Evolutionary conservation across 768 basidiomycete genomes (phyloP), one percentile per base, ranked within the genome.

Genomic region (Mycena vitilis): DNA sequence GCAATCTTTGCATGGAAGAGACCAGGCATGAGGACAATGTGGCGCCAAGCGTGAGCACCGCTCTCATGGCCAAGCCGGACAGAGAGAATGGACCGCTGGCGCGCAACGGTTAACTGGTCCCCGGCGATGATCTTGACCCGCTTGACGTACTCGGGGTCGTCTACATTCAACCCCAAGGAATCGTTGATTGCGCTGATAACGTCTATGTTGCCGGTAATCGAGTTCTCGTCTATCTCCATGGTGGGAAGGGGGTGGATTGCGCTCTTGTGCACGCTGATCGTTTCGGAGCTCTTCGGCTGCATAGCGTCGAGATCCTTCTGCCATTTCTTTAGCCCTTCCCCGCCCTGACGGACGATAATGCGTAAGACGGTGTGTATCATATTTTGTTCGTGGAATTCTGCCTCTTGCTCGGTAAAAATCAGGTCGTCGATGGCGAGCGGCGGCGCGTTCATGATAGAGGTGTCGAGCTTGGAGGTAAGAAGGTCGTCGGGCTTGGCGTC

Each of bases 1-100:
- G 73, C 72, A 49, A 73, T 71, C 63, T 72, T 71, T 1, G 63
- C 72, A 44, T 74, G 71, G 36, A 73, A 73, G 9, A 70, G 63
- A 18, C 74, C 74, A 0, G 73, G 68, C 36, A 75, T 62, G 36
- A 63, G 60, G 9, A 71, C 70, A 18, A 70, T 53, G 44, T 60
- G 36, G 1, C 34, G 5, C 69, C 71, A 62, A 1, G 60, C 47
- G 18, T 65, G 53, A 9, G 60, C 6, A 38, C 69, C 65, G 58
- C 62, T 45, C 64, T 73, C 45, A 30, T 63, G 61, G 22, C 74
- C 72, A 2, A 68, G 63, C 38, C 74, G 58, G 42, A 68, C 55
- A 8, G 15, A 37, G 10, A 71, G 38, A 8, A 73, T 45, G 3
- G 72, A 57, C 8, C 72, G 53, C 36, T 63, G 64, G 1, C 74